A percentile compares a stretch with the other conserved stretches of the same genome.
Conservation (phyloP, 345 rosid genomes). For the Cochlearia excelsa region DNA sequence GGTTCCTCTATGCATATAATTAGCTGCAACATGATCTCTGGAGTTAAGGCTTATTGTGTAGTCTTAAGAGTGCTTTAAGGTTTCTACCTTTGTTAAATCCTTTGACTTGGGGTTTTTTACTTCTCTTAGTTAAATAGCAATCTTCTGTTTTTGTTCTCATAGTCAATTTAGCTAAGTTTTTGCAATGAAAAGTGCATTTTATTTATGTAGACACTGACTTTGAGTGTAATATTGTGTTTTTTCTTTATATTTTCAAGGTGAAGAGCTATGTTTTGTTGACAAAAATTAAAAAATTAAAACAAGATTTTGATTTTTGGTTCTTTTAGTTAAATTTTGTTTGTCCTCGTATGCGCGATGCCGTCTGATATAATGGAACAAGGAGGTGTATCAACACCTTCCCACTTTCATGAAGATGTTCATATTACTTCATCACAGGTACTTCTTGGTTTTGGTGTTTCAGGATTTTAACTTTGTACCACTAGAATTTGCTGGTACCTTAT, state of each 20-base stretch:
- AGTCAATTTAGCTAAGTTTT: constrained; percentile 2
- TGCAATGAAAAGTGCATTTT: constrained; percentile 15
- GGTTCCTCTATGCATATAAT: constrained; percentile 31
- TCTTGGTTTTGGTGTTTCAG: neutral
- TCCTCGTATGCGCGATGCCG: constrained; percentile 46
- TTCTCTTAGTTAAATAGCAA: constrained; percentile 4
- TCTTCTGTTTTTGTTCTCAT: constrained; percentile 6
- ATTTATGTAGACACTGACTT: constrained; percentile 8
- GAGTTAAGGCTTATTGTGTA: constrained; percentile 35
- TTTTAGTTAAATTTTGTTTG: constrained; percentile 26
- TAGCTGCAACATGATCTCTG: constrained; percentile 23
- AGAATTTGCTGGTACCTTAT: constrained; percentile 8
- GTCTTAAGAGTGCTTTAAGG: constrained; percentile 16
- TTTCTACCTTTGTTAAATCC: constrained; percentile 14
- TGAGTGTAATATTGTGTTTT: neutral
- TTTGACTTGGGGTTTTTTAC: constrained; percentile 13
- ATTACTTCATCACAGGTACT: constrained; percentile 50
- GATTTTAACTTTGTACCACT: constrained; percentile 12
- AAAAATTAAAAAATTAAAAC: constrained; percentile 18
- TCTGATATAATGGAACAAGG: constrained; percentile 61
- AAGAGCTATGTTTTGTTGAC: constrained; percentile 29
- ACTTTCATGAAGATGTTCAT: constrained; percentile 44
- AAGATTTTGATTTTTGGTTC: constrained; percentile 18
- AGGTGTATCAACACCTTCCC: constrained; percentile 39
- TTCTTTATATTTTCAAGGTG: constrained; percentile 34